A percentile compares a stretch with the other conserved stretches of the same genome.
phyloP scores from a whole-genome alignment of 1,139 yeast species.

The Protomyces macrosporus region DNA sequence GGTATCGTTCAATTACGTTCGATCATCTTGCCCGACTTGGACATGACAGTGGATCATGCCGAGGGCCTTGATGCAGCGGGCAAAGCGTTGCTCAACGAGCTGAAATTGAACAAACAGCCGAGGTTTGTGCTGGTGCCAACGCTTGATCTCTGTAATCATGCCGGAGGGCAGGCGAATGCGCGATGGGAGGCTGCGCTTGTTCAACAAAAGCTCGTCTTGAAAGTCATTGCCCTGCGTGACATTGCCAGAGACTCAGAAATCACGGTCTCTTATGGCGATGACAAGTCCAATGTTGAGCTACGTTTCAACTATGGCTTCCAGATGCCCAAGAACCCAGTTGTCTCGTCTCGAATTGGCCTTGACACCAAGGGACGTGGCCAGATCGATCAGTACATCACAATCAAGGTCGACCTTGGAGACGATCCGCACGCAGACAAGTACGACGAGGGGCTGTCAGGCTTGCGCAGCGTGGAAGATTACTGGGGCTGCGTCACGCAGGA shows the following conservation, averaged over 20 bases:
- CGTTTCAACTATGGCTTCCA: slow-evolving; percentile 43
- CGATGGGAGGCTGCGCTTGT: slow-evolving; percentile 9
- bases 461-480: too few relatives aligned
- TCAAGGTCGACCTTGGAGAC: too few relatives aligned
- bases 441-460: too few relatives aligned
- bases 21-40: not conserved
- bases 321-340: too few relatives aligned
- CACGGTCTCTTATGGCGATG: slow-evolving; percentile 40
- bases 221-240: not conserved
- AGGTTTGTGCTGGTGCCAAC: slow-evolving; percentile 5
- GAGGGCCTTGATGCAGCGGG: not conserved
- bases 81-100: not conserved
- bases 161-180: slow-evolving; percentile 3
- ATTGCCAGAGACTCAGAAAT: slow-evolving; percentile 35
- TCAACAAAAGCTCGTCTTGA: too few relatives aligned
- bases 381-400: too few relatives aligned
- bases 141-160: slow-evolving; percentile 16
- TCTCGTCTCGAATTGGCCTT: too few relatives aligned
- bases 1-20: slow-evolving; percentile 7
- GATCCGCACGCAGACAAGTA: too few relatives aligned
- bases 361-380: too few relatives aligned
- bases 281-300: slow-evolving; percentile 40
- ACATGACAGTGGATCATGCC: not conserved
- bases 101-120: not conserved
- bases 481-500: too few relatives aligned